A percentile compares a stretch with the other conserved stretches of the same genome.
Conservation (phyloP, 192 early-diverging fungal species). For the Podila minutissima region DNA sequence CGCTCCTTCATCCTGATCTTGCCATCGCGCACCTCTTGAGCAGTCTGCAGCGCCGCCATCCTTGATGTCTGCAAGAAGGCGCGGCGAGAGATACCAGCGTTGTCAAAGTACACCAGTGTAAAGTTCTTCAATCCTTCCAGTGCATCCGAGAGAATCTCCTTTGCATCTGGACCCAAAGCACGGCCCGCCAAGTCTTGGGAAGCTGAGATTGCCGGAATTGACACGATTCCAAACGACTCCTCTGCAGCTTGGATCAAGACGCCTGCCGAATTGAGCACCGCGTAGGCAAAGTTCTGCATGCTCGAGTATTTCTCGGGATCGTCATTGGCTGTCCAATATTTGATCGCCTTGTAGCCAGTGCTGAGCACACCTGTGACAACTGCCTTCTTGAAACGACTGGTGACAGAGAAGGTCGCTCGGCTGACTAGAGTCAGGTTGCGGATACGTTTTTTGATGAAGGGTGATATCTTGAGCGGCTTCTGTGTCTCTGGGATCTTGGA, state of each 20-base stretch:
- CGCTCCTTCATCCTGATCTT: constrained; percentile 47
- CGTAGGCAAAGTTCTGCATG: constrained; percentile 45
- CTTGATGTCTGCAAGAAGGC: constrained; percentile 45
- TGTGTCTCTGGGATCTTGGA: constrained; percentile 39
- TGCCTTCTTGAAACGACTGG: constrained; percentile 23
- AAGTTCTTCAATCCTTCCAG: constrained; percentile 41
- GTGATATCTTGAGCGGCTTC: constrained; percentile 40
- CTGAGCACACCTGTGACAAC: constrained; percentile 13
- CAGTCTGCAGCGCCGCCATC: constrained; percentile 38
- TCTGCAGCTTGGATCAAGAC: constrained; percentile 45
- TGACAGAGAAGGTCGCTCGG: constrained; percentile 23
- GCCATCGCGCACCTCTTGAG: constrained; percentile 42
- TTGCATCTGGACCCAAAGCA: constrained; percentile 35
- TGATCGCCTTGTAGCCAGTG: constrained; percentile 27
- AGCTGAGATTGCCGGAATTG: constrained; percentile 32
- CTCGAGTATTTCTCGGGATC: constrained; percentile 38
- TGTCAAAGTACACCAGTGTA: constrained; percentile 42
- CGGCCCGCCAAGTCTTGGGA: constrained; percentile 39
- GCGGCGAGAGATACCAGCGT: constrained; percentile 27
- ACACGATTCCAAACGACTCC: constrained; percentile 33
- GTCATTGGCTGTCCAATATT: constrained; percentile 41
- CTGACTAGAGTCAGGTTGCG: constrained; percentile 29
- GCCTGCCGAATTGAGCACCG: constrained; percentile 44
- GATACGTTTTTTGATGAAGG: constrained; percentile 45
- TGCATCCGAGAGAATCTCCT: constrained; percentile 36